Evolutionary conservation across 2,329 filamentous ascomycete genomes (phyloP).

Genomic region (Tolypocladium guangdongense): DNA sequence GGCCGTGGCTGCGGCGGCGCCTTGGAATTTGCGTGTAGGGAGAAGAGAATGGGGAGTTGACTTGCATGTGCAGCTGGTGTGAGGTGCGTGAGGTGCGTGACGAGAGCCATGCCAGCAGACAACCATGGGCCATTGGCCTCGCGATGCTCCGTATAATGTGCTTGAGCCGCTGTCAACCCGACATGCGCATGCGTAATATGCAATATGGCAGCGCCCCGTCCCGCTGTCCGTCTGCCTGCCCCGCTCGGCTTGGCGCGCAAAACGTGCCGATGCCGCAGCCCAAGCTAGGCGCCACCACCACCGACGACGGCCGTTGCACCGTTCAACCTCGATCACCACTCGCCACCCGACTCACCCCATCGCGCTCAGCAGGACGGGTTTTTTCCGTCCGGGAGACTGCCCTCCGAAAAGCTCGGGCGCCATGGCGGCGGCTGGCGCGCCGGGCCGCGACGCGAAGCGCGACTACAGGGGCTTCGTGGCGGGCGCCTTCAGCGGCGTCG

Average conservation of each 20-base stretch:
- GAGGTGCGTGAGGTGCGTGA: not conserved
- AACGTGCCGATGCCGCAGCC: no score
- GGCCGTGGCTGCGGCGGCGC: not conserved
- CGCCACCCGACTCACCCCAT: no score
- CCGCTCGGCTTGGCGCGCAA: not conserved
- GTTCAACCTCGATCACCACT: no score
- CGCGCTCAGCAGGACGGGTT: no score
- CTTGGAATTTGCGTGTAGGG: not conserved
- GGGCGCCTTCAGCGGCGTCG: slow-evolving; percentile 88
- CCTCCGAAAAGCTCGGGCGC: no score
- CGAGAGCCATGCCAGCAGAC: not conserved
- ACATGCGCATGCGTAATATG: not conserved
- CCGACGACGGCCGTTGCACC: no score
- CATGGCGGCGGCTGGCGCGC: no score
- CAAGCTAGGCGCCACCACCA: no score
- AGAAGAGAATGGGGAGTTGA: not conserved
- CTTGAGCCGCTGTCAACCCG: not conserved
- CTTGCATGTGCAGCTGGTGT: not conserved
- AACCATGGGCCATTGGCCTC: not conserved
- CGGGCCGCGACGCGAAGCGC: slow-evolving; percentile 16
- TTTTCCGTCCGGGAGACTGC: no score
- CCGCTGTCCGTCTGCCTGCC: not conserved
- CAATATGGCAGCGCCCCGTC: no score
- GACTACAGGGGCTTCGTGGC: slow-evolving; percentile 93
- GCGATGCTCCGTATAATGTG: not conserved